These are phyloP conservation scores for Copromyces sp. DNA, from an alignment of 495 filamentous ascomycete species.

Conservation along the genomic window DNA sequence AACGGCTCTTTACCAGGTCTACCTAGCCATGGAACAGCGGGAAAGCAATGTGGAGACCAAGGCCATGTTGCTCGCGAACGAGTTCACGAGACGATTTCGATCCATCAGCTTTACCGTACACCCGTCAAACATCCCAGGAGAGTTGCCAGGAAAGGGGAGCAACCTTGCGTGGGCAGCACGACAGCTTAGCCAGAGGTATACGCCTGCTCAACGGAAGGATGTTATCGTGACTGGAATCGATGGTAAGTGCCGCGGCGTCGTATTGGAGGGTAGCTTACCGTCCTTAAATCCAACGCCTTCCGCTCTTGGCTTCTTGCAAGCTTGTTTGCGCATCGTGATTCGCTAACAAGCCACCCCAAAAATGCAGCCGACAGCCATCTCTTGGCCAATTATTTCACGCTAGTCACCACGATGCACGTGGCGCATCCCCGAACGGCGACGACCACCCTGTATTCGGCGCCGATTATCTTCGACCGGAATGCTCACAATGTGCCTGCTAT, in stretches of 20 bases:
- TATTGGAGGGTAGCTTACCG: neutral
- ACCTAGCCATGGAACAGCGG: constrained; percentile 61
- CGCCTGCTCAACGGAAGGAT: constrained; percentile 39
- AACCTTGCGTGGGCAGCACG: constrained; percentile 57
- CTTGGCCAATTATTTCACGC: constrained; percentile 51
- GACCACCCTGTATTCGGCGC: constrained; percentile 53
- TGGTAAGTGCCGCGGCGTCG: constrained; percentile 34
- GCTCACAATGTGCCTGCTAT: constrained; percentile 52
- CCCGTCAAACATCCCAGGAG: constrained; percentile 47
- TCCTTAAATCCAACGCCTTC: neutral
- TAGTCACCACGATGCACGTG: constrained; percentile 49
- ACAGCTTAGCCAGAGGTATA: constrained; percentile 47
- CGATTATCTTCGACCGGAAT: constrained; percentile 66
- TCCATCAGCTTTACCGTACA: constrained; percentile 52
- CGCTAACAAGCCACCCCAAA: constrained; percentile 19
- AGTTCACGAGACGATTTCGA: constrained; percentile 49
- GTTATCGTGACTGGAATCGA: constrained; percentile 62
- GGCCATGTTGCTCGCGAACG: constrained; percentile 40
- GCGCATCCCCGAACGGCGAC: constrained; percentile 41
- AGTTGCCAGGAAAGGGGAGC: constrained; percentile 58
- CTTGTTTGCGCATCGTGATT: constrained; percentile 12
- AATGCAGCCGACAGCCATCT: constrained; percentile 58
- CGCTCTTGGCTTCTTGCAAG: neutral
- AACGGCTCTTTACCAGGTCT: constrained; percentile 36
- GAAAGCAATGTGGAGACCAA: constrained; percentile 45